phyloP scores from a whole-genome alignment of 768 basidiomycete species.

The Megacollybia marginata region DNA sequence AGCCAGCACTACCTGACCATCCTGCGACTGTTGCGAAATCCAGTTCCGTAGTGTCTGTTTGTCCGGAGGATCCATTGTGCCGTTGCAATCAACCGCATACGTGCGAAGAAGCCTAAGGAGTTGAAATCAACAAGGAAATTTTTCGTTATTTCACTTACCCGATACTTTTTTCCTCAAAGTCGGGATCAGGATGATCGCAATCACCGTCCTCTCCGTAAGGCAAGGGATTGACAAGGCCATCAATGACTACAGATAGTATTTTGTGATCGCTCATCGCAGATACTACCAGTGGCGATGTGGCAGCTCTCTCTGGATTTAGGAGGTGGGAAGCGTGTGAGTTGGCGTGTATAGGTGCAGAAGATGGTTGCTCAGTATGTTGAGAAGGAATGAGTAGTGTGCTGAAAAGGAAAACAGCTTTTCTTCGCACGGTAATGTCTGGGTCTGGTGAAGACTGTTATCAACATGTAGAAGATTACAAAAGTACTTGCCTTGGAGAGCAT shows the following conservation, averaged over 20 bases:
- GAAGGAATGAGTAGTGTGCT: constrained; percentile 57
- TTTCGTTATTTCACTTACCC: too few relatives aligned
- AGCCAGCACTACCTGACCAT: not conserved
- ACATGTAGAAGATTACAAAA: not conserved
- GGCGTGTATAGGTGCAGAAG: constrained; percentile 40
- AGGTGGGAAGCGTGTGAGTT: constrained; percentile 69
- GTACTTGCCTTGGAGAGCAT: constrained; percentile 51
- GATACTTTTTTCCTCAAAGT: constrained; percentile 7
- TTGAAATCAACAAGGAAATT: not conserved
- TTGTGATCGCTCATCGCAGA: constrained; percentile 39
- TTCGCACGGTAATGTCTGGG: constrained; percentile 67
- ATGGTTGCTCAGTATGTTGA: constrained; percentile 12
- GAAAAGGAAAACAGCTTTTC: constrained; percentile 75
- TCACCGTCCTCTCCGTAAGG: constrained; percentile 68
- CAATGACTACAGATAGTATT: constrained; percentile 44
- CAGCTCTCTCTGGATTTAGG: constrained; percentile 42
- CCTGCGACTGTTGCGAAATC: not conserved
- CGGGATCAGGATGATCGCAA: constrained; percentile 41
- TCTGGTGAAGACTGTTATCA: constrained; percentile 36
- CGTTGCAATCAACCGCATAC: not conserved
- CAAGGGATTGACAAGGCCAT: constrained; percentile 44
- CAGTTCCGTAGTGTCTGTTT: constrained; percentile 1
- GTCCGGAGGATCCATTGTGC: not conserved
- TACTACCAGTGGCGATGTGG: constrained; percentile 42
- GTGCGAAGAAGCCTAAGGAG: constrained; percentile 1